Conservation (phyloP, 1,284 basidiomycete genomes). For the Amylostereum chailletii region DNA sequence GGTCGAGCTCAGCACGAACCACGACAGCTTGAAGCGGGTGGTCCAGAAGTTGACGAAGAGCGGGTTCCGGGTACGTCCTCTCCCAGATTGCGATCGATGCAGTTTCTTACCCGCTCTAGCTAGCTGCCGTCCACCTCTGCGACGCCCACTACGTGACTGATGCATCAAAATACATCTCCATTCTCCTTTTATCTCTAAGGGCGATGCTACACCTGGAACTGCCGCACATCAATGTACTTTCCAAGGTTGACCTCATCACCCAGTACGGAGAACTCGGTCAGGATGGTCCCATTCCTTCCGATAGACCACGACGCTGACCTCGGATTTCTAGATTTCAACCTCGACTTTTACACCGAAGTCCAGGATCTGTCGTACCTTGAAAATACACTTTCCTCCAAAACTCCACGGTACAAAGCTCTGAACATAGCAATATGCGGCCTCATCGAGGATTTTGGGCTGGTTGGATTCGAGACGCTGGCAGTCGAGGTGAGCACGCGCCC, state of each 20-base stretch:
- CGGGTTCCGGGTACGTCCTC: slow-evolving; percentile 73
- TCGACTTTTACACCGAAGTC: slow-evolving; percentile 97
- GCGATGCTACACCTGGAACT: slow-evolving; percentile 98
- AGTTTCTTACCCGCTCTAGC: slow-evolving; percentile 36
- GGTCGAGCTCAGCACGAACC: slow-evolving; percentile 96
- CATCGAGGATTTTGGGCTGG: slow-evolving; percentile 90
- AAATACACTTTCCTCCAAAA: slow-evolving; percentile 59
- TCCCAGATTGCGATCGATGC: slow-evolving; percentile 7
- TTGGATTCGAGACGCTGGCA: slow-evolving; percentile 94
- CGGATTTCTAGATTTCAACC: slow-evolving; percentile 75
- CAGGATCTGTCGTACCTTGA: slow-evolving; percentile 91
- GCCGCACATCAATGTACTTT: slow-evolving; percentile 95
- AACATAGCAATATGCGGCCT: slow-evolving; percentile 89
- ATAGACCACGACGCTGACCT: not conserved
- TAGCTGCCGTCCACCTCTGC: slow-evolving; percentile 91
- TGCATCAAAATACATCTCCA: slow-evolving; percentile 89
- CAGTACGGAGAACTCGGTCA: slow-evolving; percentile 85
- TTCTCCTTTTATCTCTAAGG: slow-evolving; percentile 84
- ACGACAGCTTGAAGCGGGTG: slow-evolving; percentile 79
- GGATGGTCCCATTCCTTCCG: slow-evolving; percentile 11
- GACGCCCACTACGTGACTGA: slow-evolving; percentile 98
- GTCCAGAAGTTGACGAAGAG: slow-evolving; percentile 65
- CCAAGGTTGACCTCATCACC: slow-evolving; percentile 87
- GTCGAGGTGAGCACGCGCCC: slow-evolving; percentile 60
- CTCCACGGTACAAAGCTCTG: slow-evolving; percentile 65